These are phyloP conservation scores for Musa troglodytarum DNA, from an alignment of 176 grass and related monocot genomes.

Conservation along the genomic window DNA sequence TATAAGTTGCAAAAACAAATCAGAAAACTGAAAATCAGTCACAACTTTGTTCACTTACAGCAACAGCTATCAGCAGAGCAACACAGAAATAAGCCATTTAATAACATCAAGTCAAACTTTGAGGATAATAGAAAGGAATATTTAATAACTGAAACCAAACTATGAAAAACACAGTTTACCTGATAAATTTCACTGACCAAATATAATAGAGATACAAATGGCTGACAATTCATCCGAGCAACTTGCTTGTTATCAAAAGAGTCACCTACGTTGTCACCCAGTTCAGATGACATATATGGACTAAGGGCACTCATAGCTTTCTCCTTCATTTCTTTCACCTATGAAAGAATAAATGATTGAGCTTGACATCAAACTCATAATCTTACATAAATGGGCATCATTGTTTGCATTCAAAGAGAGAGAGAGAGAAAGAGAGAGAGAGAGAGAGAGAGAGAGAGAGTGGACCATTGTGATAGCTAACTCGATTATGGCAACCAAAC, in stretches of 20 bases:
- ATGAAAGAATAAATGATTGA: slow-evolving; percentile 21
- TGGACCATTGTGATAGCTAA: neutral
- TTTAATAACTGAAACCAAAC: neutral
- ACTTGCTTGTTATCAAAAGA: slow-evolving; percentile 36
- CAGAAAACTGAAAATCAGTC: too few species aligned
- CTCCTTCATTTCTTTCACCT: slow-evolving; percentile 98
- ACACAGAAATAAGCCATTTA: neutral
- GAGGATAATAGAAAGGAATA: neutral
- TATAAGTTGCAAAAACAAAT: neutral
- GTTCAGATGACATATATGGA: slow-evolving; percentile 31
- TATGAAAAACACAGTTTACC: slow-evolving; percentile 25
- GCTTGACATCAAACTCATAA: neutral
- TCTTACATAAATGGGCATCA: neutral
- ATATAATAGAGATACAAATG: slow-evolving; percentile 88
- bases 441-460: neutral
- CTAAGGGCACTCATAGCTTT: slow-evolving; percentile 78
- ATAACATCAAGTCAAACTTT: neutral
- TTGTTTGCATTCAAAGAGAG: neutral
- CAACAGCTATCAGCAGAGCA: neutral
- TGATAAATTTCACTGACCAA: slow-evolving; percentile 84
- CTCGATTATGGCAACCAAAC: neutral
- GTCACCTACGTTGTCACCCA: slow-evolving; percentile 39
- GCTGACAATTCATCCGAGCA: slow-evolving; percentile 29
- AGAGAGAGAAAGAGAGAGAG: neutral
- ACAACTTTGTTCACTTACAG: too few species aligned